phyloP scores from a whole-genome alignment of 352 stramenopile species.

The Phytophthora chlamydospora region DNA sequence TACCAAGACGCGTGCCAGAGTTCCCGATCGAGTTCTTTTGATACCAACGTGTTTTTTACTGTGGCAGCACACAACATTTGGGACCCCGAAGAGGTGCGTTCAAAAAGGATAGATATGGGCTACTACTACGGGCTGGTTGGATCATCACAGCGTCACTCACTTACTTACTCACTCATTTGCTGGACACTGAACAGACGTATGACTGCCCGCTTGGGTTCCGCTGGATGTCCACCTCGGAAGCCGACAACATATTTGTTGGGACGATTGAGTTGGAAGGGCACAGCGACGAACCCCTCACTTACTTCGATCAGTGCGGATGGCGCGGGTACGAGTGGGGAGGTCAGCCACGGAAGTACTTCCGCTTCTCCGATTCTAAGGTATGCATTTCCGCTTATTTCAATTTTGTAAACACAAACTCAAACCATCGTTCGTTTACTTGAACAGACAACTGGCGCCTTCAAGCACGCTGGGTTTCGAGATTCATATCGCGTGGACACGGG shows the following conservation, averaged over 20 bases:
- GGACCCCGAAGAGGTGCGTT: constrained; percentile 54
- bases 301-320: constrained; percentile 91
- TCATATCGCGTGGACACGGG: constrained; percentile 62
- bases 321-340: constrained; percentile 74
- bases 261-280: constrained; percentile 31
- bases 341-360: constrained; percentile 68
- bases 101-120: not conserved
- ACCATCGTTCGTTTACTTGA: constrained; percentile 5
- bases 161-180: not conserved
- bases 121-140: too few species aligned
- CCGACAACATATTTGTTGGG: constrained; percentile 47
- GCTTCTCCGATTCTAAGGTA: constrained; percentile 84
- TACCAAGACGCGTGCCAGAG: constrained; percentile 72
- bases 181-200: constrained; percentile 50
- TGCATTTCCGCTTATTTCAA: not conserved
- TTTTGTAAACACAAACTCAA: not conserved
- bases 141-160: too few species aligned
- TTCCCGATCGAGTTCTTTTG: constrained; percentile 69
- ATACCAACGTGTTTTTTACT: constrained; percentile 62
- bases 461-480: constrained; percentile 81
- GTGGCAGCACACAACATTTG: constrained; percentile 73
- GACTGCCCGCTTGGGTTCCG: constrained; percentile 85
- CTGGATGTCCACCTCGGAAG: constrained; percentile 88
- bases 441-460: constrained; percentile 79
- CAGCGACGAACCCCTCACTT: constrained; percentile 53